phyloP scores from a whole-genome alignment of 805 yeast species.

The Ogataea trehalophila region DNA sequence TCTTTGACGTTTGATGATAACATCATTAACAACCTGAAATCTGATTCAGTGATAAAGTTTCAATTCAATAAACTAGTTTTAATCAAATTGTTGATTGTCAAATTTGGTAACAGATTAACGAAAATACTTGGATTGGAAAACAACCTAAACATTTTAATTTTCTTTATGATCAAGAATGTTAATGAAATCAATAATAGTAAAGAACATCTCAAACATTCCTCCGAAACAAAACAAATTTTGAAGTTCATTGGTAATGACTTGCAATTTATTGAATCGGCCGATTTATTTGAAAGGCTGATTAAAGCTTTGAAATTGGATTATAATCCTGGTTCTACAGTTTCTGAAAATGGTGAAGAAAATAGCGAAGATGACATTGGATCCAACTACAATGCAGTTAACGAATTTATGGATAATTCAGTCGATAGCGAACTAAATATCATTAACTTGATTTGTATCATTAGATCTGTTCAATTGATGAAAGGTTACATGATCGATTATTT shows the following conservation, averaged over 20 bases:
- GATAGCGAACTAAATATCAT: conserved; percentile 21
- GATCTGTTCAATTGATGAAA: conserved; percentile 19
- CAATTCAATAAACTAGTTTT: conserved; percentile 22
- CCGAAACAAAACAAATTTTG: conserved; percentile 14
- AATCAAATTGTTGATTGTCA: conserved; percentile 14
- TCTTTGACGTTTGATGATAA: conserved; percentile 12
- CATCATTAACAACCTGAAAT: conserved; percentile 4
- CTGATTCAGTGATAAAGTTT: conserved; percentile 17
- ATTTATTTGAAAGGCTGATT: conserved; percentile 19
- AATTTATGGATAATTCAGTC: conserved; percentile 22
- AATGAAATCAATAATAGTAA: conserved; percentile 12
- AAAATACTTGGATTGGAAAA: conserved; percentile 8
- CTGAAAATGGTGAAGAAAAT: too few relatives aligned
- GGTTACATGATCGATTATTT: conserved; percentile 18
- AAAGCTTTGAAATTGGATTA: conserved; percentile 16
- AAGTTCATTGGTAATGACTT: conserved; percentile 19
- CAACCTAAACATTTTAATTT: conserved; percentile 11
- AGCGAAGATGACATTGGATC: conserved; percentile 2
- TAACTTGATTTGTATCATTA: conserved; percentile 21
- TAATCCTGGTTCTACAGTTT: neutral
- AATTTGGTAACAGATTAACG: conserved; percentile 12
- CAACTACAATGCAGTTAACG: conserved; percentile 19
- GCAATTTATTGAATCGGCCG: conserved; percentile 17
- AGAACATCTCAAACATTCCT: conserved; percentile 4
- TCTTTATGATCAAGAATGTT: conserved; percentile 14